Conservation (phyloP, 768 basidiomycete genomes). For the Kwoniella pini region DNA sequence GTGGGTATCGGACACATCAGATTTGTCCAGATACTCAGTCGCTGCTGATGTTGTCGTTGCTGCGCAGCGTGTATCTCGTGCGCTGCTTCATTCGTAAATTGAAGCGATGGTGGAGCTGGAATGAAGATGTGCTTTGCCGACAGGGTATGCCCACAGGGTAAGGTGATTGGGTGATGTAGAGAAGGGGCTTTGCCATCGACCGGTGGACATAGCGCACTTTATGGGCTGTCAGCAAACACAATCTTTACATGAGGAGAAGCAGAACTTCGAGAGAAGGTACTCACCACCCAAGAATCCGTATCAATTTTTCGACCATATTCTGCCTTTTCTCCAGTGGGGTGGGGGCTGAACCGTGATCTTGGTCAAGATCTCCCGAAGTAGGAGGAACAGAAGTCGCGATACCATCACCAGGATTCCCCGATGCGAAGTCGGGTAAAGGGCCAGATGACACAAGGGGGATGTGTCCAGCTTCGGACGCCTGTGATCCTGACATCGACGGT, state of each 20-base stretch:
- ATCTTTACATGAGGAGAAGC: background rate
- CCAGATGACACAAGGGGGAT: slow-evolving; percentile 5
- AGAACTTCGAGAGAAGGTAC: too few relatives aligned
- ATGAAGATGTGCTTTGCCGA: slow-evolving; percentile 63
- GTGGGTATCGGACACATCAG: slow-evolving; percentile 51
- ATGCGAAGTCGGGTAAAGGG: slow-evolving; percentile 36
- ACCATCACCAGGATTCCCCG: slow-evolving; percentile 34
- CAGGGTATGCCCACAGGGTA: slow-evolving; percentile 81
- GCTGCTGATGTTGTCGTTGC: slow-evolving; percentile 40
- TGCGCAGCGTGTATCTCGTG: slow-evolving; percentile 58
- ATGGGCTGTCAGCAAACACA: background rate
- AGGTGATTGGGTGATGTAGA: slow-evolving; percentile 61
- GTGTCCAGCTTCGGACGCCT: background rate
- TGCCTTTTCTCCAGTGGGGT: slow-evolving; percentile 9
- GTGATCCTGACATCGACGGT: background rate
- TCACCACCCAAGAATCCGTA: slow-evolving; percentile 42
- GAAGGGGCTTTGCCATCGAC: slow-evolving; percentile 34
- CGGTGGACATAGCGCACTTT: slow-evolving; percentile 48
- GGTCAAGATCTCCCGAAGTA: background rate
- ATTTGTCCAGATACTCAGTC: slow-evolving; percentile 42
- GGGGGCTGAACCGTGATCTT: slow-evolving; percentile 13
- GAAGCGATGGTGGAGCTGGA: slow-evolving; percentile 48
- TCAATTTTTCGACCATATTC: slow-evolving; percentile 31
- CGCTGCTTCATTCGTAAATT: slow-evolving; percentile 55
- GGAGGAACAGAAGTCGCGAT: slow-evolving; percentile 28